These are phyloP conservation scores for Camellia granthamiana DNA, from an alignment of 148 eudicot species.

Conservation along the genomic window DNA sequence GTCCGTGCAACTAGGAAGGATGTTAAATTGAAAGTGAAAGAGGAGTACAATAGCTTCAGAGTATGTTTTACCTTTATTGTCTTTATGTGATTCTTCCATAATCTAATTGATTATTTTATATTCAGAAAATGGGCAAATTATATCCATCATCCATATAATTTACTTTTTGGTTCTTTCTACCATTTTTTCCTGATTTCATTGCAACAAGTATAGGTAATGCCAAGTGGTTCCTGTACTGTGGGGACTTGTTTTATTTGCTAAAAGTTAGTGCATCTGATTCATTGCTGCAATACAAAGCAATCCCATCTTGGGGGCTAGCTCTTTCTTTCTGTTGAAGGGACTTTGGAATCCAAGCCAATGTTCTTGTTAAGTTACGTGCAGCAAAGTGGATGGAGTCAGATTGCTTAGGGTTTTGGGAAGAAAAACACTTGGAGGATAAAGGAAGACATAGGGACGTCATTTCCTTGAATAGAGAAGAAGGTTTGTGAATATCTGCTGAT, in stretches of 20 bases:
- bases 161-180: too few species aligned
- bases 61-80: conserved; percentile 39
- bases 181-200: too few species aligned
- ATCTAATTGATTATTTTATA: not conserved
- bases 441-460: too few species aligned
- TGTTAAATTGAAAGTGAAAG: conserved; percentile 91
- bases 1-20: conserved; percentile 86
- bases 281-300: not conserved
- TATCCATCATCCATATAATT: not conserved
- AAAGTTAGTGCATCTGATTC: not conserved
- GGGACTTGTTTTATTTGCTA: not conserved
- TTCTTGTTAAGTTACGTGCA: too few species aligned
- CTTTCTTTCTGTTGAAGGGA: too few species aligned
- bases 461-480: too few species aligned
- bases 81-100: not conserved
- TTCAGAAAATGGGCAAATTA: not conserved
- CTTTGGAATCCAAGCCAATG: too few species aligned
- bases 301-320: too few species aligned
- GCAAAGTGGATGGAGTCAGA: too few species aligned
- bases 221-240: not conserved
- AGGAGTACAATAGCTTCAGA: conserved; percentile 83
- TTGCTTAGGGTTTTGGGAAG: too few species aligned
- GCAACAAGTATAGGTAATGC: not conserved
- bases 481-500: too few species aligned
- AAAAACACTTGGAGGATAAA: too few species aligned